phyloP scores from a whole-genome alignment of 1,284 basidiomycete genomes.

The Cutaneotrichosporon dermatis region DNA sequence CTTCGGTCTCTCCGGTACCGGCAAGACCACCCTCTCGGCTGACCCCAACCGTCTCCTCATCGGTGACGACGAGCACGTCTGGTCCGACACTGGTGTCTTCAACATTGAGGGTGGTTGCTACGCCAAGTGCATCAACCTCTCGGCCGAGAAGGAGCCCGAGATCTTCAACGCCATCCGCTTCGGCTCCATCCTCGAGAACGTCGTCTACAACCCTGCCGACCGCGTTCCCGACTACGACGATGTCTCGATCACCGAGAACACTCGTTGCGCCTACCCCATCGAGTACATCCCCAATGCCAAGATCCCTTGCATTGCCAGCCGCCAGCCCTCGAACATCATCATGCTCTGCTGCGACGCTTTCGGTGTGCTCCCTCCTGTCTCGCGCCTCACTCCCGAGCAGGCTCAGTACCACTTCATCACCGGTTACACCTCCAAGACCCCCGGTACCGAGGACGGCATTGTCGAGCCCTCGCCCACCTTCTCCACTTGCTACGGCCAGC shows the following conservation, averaged over 20 bases:
- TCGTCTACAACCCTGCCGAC: slow-evolving; percentile 87
- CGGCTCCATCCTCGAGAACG: slow-evolving; percentile 97
- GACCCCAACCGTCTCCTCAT: slow-evolving; percentile 87
- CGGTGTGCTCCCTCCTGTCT: slow-evolving; percentile 94
- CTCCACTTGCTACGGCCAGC: slow-evolving; percentile 97
- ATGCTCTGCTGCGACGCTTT: slow-evolving; percentile 98
- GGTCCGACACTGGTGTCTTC: slow-evolving; percentile 97
- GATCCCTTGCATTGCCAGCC: slow-evolving; percentile 79
- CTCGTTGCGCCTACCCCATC: slow-evolving; percentile 96
- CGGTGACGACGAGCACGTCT: slow-evolving; percentile 97
- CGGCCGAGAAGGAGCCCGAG: slow-evolving; percentile 91
- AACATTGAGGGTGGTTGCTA: slow-evolving; percentile 99
- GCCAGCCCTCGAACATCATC: slow-evolving; percentile 84
- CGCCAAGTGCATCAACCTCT: slow-evolving; percentile 97
- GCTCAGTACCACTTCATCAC: slow-evolving; percentile 97
- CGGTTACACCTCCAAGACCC: slow-evolving; percentile 82
- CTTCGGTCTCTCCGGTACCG: slow-evolving; percentile 97
- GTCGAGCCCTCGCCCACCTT: slow-evolving; percentile 98
- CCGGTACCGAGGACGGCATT: slow-evolving; percentile 97
- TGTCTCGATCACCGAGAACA: slow-evolving; percentile 96
- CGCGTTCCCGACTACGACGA: slow-evolving; percentile 95
- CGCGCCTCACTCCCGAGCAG: slow-evolving; percentile 86
- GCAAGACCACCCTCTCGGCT: slow-evolving; percentile 95
- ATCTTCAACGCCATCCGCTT: slow-evolving; percentile 94
- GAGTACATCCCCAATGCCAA: slow-evolving; percentile 94